Base-by-base conservation (phyloP, 176 grass and related monocot species). In the Melocanna baccifera region DNA sequence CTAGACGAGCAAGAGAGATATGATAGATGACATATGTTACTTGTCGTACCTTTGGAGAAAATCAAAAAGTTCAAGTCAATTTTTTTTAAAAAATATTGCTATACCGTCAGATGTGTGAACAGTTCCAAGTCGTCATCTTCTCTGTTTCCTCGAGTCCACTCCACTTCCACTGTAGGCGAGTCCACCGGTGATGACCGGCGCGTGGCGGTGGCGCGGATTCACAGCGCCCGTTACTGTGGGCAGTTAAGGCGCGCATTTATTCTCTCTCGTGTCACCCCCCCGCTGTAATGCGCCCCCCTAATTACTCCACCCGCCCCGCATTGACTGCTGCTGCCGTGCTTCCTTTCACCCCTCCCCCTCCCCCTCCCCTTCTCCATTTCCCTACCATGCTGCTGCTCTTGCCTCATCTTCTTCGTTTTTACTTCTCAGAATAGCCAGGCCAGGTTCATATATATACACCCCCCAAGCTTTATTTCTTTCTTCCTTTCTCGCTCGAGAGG, bases 191-290 rank as follows among this genome's bases (percentile, higher is more conserved):
- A 34, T 34, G 32, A 32, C 32, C 32, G 32, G 32, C 32, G 9
- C 40, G 40, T 1, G 40, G 40, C 40, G 40, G 40, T 16, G 13
- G 47, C 14, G 34, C n/a, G 69, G 62, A n/a, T 77, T 43, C 86
- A 19, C 80, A 37, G 50, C 57, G 6, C 22, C 69, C 40, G 82
- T 85, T 89, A 89, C 87, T 28, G 87, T 66, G 66, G 19, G 66
- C 9, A 84, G 56, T 88, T 79, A 88, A 73, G 57, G 75, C 69
- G 7, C 46, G 75, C 87, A 88, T 84, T 88, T 78, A 88, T 18
- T 65, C 23, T 56, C 64, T 16, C 36, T 51, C 22, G 23, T 22
- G 46, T 34, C 32, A 34, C 32, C 32, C 29, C 32, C 32, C 32
- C 32, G 32, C 32, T 36, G 86, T 88, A 84, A 88, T 88, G 74